phyloP scores from a whole-genome alignment of 306 rosid genomes.

The Cotoneaster glaucophyllus region DNA sequence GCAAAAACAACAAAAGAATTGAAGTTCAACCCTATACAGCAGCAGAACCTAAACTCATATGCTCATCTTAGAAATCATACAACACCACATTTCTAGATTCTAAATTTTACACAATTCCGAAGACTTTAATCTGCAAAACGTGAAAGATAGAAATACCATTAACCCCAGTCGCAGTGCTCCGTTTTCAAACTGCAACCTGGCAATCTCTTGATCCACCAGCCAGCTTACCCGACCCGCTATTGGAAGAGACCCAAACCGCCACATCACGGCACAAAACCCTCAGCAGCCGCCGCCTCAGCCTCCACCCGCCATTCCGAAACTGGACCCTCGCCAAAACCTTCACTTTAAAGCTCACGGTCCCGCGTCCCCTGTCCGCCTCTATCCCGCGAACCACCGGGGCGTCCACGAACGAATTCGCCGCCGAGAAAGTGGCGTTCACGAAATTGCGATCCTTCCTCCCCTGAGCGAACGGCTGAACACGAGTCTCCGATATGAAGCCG shows the following conservation, averaged over 20 bases:
- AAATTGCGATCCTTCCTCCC: conserved; percentile 25
- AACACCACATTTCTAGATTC: background rate
- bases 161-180: background rate
- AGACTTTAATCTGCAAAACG: background rate
- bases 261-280: conserved; percentile 51
- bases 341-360: conserved; percentile 45
- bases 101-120: background rate
- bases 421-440: conserved; percentile 43
- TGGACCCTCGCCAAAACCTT: conserved; percentile 39
- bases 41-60: background rate
- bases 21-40: background rate
- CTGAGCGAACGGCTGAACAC: conserved; percentile 50
- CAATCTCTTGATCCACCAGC: conserved; percentile 39
- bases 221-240: conserved; percentile 38
- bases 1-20: background rate
- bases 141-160: background rate
- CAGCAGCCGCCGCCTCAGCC: conserved; percentile 45
- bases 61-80: background rate
- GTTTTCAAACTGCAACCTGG: conserved; percentile 51
- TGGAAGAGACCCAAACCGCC: conserved; percentile 26
- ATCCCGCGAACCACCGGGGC: conserved; percentile 5
- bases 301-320: conserved; percentile 69
- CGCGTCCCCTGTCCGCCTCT: conserved; percentile 25
- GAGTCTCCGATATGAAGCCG: conserved; percentile 22
- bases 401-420: conserved; percentile 22